Evolutionary conservation across 768 basidiomycete genomes (phyloP).

Genomic region (Filobasidium floriforme): DNA sequence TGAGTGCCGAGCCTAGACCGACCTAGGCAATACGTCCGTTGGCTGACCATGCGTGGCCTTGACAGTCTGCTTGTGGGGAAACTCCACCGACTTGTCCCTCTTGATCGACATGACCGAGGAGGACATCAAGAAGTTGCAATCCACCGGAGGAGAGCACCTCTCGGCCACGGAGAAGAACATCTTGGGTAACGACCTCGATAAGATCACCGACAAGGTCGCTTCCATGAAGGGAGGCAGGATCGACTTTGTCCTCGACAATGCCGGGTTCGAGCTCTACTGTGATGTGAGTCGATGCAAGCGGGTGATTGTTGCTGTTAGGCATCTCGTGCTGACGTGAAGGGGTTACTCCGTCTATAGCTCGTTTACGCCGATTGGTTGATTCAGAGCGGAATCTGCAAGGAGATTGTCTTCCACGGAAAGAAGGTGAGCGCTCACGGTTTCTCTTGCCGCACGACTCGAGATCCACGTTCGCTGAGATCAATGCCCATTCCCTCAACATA

Average conservation of each 20-base stretch:
- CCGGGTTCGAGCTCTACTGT: slow-evolving; percentile 27
- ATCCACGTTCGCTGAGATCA: too few species aligned
- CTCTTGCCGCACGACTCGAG: slow-evolving; percentile 47
- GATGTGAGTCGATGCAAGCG: slow-evolving; percentile 1
- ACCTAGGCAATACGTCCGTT: too few species aligned
- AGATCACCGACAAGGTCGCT: slow-evolving; percentile 54
- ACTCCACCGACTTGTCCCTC: slow-evolving; percentile 88
- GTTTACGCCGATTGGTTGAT: slow-evolving; percentile 77
- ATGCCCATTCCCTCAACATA: not conserved
- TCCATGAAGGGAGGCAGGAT: slow-evolving; percentile 60
- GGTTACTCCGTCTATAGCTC: slow-evolving; percentile 16
- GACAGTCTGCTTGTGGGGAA: slow-evolving; percentile 91
- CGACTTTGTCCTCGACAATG: slow-evolving; percentile 55
- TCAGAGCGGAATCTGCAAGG: slow-evolving; percentile 73
- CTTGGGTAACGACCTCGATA: slow-evolving; percentile 69
- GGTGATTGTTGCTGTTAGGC: slow-evolving; percentile 33
- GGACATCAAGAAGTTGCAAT: slow-evolving; percentile 91
- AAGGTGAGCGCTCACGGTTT: slow-evolving; percentile 52
- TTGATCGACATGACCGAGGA: slow-evolving; percentile 97
- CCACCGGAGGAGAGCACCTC: slow-evolving; percentile 88
- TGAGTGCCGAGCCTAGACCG: slow-evolving; percentile 37
- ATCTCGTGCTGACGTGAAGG: slow-evolving; percentile 67
- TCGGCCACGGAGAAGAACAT: slow-evolving; percentile 96
- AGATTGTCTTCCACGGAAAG: slow-evolving; percentile 91
- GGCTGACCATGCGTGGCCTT: not conserved